phyloP scores from a whole-genome alignment of 164 flowering plant species.

The Vitis amurensis region DNA sequence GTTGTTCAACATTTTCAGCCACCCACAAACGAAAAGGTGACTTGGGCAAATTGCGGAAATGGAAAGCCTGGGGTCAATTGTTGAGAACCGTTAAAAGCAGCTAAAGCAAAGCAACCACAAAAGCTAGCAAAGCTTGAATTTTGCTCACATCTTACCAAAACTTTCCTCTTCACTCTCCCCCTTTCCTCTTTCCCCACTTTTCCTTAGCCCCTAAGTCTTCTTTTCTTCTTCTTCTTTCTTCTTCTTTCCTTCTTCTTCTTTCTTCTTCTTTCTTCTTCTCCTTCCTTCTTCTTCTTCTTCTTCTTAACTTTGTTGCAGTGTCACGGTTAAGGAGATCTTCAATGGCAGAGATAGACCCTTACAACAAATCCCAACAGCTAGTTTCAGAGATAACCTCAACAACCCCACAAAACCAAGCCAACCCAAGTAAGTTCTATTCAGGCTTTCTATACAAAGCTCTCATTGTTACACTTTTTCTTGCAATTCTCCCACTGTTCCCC shows the following conservation, averaged over 20 bases:
- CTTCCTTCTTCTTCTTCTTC: slow-evolving; percentile 6
- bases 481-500: slow-evolving; percentile 49
- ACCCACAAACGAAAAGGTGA: neutral
- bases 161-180: slow-evolving; percentile 20
- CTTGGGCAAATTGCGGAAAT: neutral
- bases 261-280: slow-evolving; percentile 3
- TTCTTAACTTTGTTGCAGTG: neutral
- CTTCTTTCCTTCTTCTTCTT: neutral
- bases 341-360: slow-evolving; percentile 47
- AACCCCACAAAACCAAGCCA: slow-evolving; percentile 18
- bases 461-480: slow-evolving; percentile 32
- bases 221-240: slow-evolving; percentile 21
- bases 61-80: too few relatives aligned
- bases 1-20: too few relatives aligned
- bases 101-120: neutral
- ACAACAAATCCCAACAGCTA: slow-evolving; percentile 24
- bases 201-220: slow-evolving; percentile 56
- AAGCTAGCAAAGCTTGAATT: slow-evolving; percentile 16
- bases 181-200: slow-evolving; percentile 28
- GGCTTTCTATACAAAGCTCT: slow-evolving; percentile 47
- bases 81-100: slow-evolving; percentile 3
- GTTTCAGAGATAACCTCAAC: slow-evolving; percentile 12
- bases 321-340: slow-evolving; percentile 11
- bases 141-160: slow-evolving; percentile 29
- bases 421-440: slow-evolving; percentile 44